Evolutionary conservation across 148 eudicot species (phyloP), one percentile per base, ranked within the genome.

Genomic region (Limonium bicolor): DNA sequence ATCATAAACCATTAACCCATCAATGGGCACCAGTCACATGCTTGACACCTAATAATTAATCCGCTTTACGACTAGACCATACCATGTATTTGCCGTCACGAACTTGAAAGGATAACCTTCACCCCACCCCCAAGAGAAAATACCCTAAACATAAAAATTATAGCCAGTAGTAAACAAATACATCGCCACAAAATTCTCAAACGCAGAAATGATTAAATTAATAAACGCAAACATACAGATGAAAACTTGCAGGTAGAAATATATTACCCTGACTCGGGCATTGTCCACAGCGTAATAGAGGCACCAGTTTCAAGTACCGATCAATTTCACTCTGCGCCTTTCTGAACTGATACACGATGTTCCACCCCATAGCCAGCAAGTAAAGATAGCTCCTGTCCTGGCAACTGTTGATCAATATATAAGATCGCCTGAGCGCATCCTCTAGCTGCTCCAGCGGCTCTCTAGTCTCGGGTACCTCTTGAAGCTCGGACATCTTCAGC

Each of bases 341-440:
- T 45, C 94, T 66, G 59, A 90, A 90, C 59, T 90, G 95, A 60
- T 90, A 85, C 27, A 90, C 99, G 53, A 90, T 85, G 60, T 85
- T 90, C 99, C 99, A 90, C 7, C 99, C 99, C 99, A 90, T 90
- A 1, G 99, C 99, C 33, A 90, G 76, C 52, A 90, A 56, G 61
- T 90, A 90, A 20, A 90, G 64, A 48, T 80, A 90, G 46, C 99
- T 90, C 60, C 77, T 65, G 34, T 90, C 95, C 47, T 85, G 99
- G 32, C 99, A 90, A 60, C 99, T 81, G 46, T 65, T 69, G 8
- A 90, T 85, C 64, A 90, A 68, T 50, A 90, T 54, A 29, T 84
- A 90, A 17, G 99, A 72, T 67, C 95, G 71, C 67, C 95, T 80
- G 58, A 90, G 58, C 20, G 95, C 93, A 24, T 90, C 95, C 65